Conservation (phyloP, 2,329 filamentous ascomycete genomes). For the Colletotrichum lini region DNA sequence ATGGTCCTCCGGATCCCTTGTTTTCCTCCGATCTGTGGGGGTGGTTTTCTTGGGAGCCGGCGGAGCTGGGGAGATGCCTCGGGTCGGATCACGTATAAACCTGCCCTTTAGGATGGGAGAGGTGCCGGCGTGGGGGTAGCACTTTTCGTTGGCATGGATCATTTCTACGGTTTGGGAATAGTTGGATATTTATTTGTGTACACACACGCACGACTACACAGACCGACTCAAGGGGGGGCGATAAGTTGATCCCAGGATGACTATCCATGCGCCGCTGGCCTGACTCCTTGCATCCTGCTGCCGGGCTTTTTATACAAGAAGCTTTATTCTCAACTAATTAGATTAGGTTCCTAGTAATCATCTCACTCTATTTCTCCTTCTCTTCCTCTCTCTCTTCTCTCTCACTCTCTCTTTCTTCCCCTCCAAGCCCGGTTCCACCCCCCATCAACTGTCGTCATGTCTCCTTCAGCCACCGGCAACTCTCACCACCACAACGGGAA, state of each 20-base stretch:
- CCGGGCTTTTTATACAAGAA: conserved; percentile 8
- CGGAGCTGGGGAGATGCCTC: conserved; percentile 15
- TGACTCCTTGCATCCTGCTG: background rate
- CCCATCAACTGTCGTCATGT: conserved; percentile 7
- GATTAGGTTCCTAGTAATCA: background rate
- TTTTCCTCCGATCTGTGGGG: conserved; percentile 34
- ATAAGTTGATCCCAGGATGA: conserved; percentile 26
- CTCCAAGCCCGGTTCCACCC: too few relatives aligned
- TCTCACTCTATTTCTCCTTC: background rate
- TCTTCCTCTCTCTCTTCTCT: too few relatives aligned
- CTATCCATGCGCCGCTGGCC: conserved; percentile 2
- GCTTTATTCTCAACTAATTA: background rate
- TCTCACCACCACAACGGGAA: conserved; percentile 30
- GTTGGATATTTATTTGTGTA: background rate
- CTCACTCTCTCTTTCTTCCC: too few relatives aligned
- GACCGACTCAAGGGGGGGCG: conserved; percentile 6
- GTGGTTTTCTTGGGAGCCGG: background rate
- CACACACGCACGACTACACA: conserved; percentile 16
- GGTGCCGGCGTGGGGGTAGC: conserved; percentile 35
- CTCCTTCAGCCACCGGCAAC: conserved; percentile 36
- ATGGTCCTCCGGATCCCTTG: conserved; percentile 11
- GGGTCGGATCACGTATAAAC: conserved; percentile 5
- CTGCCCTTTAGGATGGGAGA: background rate
- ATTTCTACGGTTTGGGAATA: background rate
- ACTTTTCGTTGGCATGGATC: conserved; percentile 4